Base-by-base conservation (phyloP, 2,329 filamentous ascomycete species). In the Phoma sp. region DNA sequence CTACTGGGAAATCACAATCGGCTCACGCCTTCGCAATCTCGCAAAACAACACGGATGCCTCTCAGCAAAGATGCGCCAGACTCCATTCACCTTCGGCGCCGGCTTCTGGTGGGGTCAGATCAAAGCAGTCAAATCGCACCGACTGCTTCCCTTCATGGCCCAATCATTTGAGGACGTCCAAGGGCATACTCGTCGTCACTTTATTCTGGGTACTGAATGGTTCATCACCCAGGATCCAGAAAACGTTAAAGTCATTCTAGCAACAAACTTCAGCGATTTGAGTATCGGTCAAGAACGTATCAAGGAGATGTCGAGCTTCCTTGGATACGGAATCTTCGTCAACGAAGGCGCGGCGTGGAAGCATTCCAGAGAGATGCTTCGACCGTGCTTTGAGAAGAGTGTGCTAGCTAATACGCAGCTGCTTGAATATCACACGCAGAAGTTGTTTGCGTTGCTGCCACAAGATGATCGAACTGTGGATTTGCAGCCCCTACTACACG, bases 1-100 rank as follows among this genome's bases (percentile, higher is more conserved):
- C 24, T 71, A 69, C 57, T 65, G 60, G 47, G 60, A 68, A 30
- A 23, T 69, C 29, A 70, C 71, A 5, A 60, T 66, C 13, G 70
- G 69, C 42, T 48, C 59, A 24, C 62, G 51, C 22, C 72, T 75
- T 4, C 68, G 74, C 36, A 59, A 62, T 4, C 52, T 77, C n/a
- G 66, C 64, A 35, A 67, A 62, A 27, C 66, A 70, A 30, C 70
- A 80, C 62, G 79, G 79, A 30, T 82, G 81, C 61, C 71, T 78
- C n/a, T 72, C 75, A 1, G 67, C 76, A 3, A 64, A 68, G 56
- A 77, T 77, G 1, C 77, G 10, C 18, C 38, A 50, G 33, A 36
- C 9, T 2, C 35, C 27, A 2, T 29, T 45, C 30, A 60, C 84
- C 40, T 40, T 60, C 18, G 83, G 83, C 3, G 54, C 80, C n/a